These are phyloP conservation scores for Sinapis alba DNA, from an alignment of 441 rosid genomes.

Conservation along the genomic window DNA sequence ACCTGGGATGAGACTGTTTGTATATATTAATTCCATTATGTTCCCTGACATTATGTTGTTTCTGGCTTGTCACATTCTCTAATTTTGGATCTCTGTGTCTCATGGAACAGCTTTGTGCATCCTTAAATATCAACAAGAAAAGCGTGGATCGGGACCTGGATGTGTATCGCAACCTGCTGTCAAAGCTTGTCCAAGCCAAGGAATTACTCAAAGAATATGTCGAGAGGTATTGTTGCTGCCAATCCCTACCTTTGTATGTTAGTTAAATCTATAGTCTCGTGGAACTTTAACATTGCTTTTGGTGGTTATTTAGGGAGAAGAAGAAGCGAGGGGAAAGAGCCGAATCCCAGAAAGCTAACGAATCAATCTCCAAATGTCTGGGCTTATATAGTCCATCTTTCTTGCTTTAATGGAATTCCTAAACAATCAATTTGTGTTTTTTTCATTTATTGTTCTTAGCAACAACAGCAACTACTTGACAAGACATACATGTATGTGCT, in stretches of 20 bases:
- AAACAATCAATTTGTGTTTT: conserved; percentile 9
- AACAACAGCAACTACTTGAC: background rate
- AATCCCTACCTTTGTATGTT: background rate
- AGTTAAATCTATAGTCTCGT: background rate
- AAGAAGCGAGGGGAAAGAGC: conserved; percentile 85
- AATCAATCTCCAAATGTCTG: conserved; percentile 65
- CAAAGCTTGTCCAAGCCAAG: conserved; percentile 96
- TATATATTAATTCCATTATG: background rate
- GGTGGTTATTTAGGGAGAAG: conserved; percentile 71
- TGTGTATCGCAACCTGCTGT: conserved; percentile 91
- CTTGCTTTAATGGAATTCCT: conserved; percentile 21
- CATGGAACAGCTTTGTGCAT: conserved; percentile 82
- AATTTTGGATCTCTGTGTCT: conserved; percentile 28
- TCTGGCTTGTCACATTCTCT: conserved; percentile 17
- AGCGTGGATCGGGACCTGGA: conserved; percentile 97
- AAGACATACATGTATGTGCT: conserved; percentile 1
- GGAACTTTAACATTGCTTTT: conserved; percentile 17
- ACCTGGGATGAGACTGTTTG: background rate
- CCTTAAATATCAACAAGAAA: conserved; percentile 79
- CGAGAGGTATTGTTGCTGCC: conserved; percentile 61
- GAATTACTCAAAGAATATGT: conserved; percentile 93
- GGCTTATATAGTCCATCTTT: conserved; percentile 49
- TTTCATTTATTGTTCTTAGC: conserved; percentile 6
- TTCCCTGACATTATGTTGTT: background rate
- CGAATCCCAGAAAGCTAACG: conserved; percentile 76